Evolutionary conservation across 1,284 basidiomycete species (phyloP).

Genomic region (Pseudozyma flocculosa): DNA sequence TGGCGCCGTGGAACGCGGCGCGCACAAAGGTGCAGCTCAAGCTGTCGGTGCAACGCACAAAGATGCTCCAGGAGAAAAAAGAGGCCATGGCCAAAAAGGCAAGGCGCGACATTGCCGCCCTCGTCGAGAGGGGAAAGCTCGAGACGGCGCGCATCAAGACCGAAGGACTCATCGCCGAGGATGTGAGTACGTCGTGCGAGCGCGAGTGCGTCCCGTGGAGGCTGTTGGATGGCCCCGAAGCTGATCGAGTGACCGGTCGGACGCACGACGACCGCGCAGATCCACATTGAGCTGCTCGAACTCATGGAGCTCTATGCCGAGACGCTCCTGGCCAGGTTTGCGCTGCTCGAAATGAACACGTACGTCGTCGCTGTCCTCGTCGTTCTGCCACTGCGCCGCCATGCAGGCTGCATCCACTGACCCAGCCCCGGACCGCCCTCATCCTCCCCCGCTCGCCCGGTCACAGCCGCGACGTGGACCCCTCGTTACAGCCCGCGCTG

Average conservation of each 20-base stretch:
- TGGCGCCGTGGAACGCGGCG: slow-evolving; percentile 47
- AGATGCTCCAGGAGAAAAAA: slow-evolving; percentile 89
- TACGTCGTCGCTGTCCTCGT: slow-evolving; percentile 61
- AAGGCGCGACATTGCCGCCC: slow-evolving; percentile 74
- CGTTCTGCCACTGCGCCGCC: slow-evolving; percentile 9
- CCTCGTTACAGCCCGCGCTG: slow-evolving; percentile 71
- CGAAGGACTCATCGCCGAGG: slow-evolving; percentile 80
- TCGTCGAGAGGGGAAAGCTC: slow-evolving; percentile 74
- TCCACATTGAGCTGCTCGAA: slow-evolving; percentile 65
- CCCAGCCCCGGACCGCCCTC: too few relatives aligned
- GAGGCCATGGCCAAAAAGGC: slow-evolving; percentile 83
- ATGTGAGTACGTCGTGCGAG: slow-evolving; percentile 61
- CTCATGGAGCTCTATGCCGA: slow-evolving; percentile 91
- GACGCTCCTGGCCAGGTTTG: slow-evolving; percentile 86
- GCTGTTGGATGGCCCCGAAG: too few relatives aligned
- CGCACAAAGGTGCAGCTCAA: slow-evolving; percentile 62
- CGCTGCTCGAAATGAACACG: slow-evolving; percentile 76
- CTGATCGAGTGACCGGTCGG: too few relatives aligned
- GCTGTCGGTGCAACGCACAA: slow-evolving; percentile 83
- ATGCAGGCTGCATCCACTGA: background rate
- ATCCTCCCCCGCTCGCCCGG: too few relatives aligned
- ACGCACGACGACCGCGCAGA: slow-evolving; percentile 4
- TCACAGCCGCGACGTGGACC: slow-evolving; percentile 81
- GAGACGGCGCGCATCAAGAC: slow-evolving; percentile 82
- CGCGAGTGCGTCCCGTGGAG: background rate